Evolutionary conservation across 73 alveolate species (phyloP).

Genomic region (Tetrahymena elliotti): DNA sequence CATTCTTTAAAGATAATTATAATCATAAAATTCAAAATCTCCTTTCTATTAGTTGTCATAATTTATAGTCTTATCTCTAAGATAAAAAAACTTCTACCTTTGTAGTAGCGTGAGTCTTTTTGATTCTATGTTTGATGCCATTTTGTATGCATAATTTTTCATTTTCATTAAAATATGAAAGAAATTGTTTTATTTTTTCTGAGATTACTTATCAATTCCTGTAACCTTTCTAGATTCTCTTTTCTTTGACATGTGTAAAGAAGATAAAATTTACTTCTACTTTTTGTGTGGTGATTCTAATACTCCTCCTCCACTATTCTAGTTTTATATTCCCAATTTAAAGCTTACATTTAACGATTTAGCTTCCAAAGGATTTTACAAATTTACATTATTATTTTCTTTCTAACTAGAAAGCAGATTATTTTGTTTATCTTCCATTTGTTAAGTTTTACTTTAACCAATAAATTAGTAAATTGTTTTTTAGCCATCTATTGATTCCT

Average conservation of each 20-base stretch:
- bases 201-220: neutral
- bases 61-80: neutral
- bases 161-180: neutral
- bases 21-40: neutral
- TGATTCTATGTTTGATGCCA: neutral
- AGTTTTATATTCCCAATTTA: no score
- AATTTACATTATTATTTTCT: no score
- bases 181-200: neutral
- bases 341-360: neutral
- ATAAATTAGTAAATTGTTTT: no score
- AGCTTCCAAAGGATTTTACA: neutral
- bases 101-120: neutral
- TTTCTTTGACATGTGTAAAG: neutral
- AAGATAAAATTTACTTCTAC: neutral
- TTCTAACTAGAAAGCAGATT: neutral
- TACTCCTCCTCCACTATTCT: neutral
- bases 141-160: neutral
- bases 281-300: neutral
- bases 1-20: neutral
- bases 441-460: no score
- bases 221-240: neutral
- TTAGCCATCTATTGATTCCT: no score
- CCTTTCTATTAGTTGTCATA: neutral
- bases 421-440: no score
- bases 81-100: neutral